Evolutionary conservation across 106 monocot genomes (phyloP).

Genomic region (Apostasia ramifera): DNA sequence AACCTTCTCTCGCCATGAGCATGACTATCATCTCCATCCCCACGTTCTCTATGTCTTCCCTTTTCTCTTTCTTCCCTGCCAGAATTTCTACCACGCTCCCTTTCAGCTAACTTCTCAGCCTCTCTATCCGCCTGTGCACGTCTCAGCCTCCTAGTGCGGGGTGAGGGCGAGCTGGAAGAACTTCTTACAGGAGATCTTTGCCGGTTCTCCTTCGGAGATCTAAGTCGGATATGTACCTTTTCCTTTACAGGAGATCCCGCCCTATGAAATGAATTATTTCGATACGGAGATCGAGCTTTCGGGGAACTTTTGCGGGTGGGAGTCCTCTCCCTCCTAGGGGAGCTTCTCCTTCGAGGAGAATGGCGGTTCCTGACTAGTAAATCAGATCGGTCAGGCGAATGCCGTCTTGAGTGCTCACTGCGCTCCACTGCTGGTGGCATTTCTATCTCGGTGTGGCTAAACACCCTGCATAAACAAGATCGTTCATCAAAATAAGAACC

Average conservation of each 20-base stretch:
- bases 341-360: constrained; percentile 19
- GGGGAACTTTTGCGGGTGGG: constrained; percentile 4
- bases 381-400: constrained; percentile 10
- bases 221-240: constrained; percentile 7
- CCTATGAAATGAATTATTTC: constrained; percentile 12
- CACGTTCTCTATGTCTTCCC: constrained; percentile 21
- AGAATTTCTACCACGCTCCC: constrained; percentile 10
- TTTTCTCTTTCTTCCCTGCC: constrained; percentile 26
- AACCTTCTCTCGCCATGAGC: constrained; percentile 21
- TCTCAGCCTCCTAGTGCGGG: constrained; percentile 36
- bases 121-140: constrained; percentile 22
- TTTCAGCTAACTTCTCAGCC: constrained; percentile 10
- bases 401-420: constrained; percentile 6
- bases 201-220: constrained; percentile 17
- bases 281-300: constrained; percentile 17
- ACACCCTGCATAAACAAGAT: too few species aligned
- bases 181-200: constrained; percentile 11
- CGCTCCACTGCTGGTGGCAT: constrained; percentile 30
- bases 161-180: constrained; percentile 35
- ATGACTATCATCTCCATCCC: constrained; percentile 13
- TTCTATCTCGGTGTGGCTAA: neutral
- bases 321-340: constrained; percentile 22
- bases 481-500: too few species aligned
- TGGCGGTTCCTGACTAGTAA: constrained; percentile 19
- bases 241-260: constrained; percentile 32